Evolutionary conservation across 2,329 filamentous ascomycete species (phyloP).

Genomic region (Colletotrichum sp.): DNA sequence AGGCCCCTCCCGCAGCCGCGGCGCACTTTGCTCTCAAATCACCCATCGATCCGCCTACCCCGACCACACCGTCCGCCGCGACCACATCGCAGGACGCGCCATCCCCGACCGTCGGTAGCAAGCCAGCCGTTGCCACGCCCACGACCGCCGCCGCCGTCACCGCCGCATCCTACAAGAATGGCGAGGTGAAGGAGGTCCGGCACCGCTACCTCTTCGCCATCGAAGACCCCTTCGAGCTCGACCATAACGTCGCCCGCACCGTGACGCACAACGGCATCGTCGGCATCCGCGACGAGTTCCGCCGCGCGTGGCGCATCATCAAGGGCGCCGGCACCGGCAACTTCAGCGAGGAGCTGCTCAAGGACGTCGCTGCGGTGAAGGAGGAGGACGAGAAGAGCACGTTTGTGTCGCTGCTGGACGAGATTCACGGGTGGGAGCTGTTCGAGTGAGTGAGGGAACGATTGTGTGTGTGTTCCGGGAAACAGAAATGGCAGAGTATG

Average conservation of each 20-base stretch:
- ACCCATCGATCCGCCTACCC: neutral
- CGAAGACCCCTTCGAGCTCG: conserved; percentile 88
- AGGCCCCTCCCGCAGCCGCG: neutral
- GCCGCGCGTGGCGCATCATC: conserved; percentile 78
- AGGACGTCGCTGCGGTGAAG: conserved; percentile 49
- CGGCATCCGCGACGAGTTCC: conserved; percentile 83
- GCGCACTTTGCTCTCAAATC: neutral
- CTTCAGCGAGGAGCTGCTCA: conserved; percentile 54
- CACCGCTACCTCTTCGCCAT: conserved; percentile 87
- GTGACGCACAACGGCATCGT: conserved; percentile 85
- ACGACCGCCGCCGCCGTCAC: neutral
- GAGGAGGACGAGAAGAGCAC: conserved; percentile 36
- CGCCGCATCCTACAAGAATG: conserved; percentile 29
- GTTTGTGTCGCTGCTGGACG: conserved; percentile 43
- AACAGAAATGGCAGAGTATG: neutral
- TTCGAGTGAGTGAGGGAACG: neutral
- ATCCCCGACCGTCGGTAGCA: conserved; percentile 11
- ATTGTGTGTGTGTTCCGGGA: neutral
- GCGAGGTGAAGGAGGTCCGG: conserved; percentile 70
- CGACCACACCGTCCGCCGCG: neutral
- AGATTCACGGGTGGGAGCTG: conserved; percentile 40
- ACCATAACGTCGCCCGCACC: conserved; percentile 88
- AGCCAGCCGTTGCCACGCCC: neutral
- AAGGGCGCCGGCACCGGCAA: conserved; percentile 50
- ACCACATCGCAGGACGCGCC: neutral